phyloP scores from a whole-genome alignment of 2,329 filamentous ascomycete species.

The Colletotrichum tanaceti region DNA sequence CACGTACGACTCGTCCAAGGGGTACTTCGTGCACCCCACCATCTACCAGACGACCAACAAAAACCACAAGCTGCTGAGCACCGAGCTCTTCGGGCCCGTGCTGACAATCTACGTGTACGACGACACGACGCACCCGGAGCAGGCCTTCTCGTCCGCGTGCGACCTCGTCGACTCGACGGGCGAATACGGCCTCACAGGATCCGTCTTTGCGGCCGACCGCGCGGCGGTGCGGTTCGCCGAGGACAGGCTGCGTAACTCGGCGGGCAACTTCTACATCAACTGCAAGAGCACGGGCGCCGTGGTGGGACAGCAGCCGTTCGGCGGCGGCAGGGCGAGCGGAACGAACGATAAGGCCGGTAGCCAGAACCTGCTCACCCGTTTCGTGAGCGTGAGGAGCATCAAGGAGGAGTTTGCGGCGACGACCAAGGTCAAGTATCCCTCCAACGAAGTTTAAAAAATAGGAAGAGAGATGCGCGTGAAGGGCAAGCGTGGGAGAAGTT shows the following conservation, averaged over 20 bases:
- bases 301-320: conserved; percentile 79
- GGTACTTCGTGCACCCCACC: conserved; percentile 87
- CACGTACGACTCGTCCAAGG: conserved; percentile 79
- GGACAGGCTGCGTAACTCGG: conserved; percentile 76
- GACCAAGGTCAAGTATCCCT: conserved; percentile 74
- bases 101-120: conserved; percentile 82
- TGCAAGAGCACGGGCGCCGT: conserved; percentile 82
- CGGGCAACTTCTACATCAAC: conserved; percentile 89
- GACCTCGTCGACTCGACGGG: conserved; percentile 76
- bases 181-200: conserved; percentile 82
- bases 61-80: conserved; percentile 77
- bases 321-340: conserved; percentile 74
- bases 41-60: conserved; percentile 82
- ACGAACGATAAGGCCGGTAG: conserved; percentile 82
- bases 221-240: conserved; percentile 75
- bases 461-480: not conserved
- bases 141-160: conserved; percentile 70
- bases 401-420: conserved; percentile 81
- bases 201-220: conserved; percentile 79
- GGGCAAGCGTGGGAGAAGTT: not conserved
- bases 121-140: conserved; percentile 64
- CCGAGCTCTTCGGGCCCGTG: conserved; percentile 86
- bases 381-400: conserved; percentile 74
- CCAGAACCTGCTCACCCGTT: conserved; percentile 70
- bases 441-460: conserved; percentile 70